phyloP scores from a whole-genome alignment of 139 green algal genomes.

The Tetraselmis striata region DNA sequence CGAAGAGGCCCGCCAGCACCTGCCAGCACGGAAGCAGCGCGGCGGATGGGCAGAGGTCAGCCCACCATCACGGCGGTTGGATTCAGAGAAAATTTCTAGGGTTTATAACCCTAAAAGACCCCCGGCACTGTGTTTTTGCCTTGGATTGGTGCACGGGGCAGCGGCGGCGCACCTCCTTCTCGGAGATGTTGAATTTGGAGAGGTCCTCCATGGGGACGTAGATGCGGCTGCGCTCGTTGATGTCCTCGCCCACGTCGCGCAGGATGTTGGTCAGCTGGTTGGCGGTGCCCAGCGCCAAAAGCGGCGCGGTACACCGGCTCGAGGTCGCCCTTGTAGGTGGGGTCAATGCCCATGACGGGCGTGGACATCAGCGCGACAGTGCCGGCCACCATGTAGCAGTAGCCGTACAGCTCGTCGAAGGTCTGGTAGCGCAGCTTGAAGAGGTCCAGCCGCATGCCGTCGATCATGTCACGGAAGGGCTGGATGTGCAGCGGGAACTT shows the following conservation, averaged over 20 bases:
- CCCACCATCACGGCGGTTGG: too few relatives aligned
- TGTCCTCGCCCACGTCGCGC: conserved; percentile 94
- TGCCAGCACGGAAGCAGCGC: conserved; percentile 22
- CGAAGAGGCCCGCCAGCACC: conserved; percentile 58
- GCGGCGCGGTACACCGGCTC: conserved; percentile 85
- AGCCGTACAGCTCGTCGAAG: conserved; percentile 99
- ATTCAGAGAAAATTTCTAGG: too few relatives aligned
- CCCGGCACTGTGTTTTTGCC: too few relatives aligned
- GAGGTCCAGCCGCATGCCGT: conserved; percentile 98
- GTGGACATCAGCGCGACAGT: conserved; percentile 95
- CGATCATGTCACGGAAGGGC: conserved; percentile 97
- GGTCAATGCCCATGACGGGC: conserved; percentile 94
- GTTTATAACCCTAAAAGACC: too few relatives aligned
- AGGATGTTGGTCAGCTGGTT: conserved; percentile 99
- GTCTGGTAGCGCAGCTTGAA: conserved; percentile 87
- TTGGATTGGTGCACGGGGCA: too few relatives aligned
- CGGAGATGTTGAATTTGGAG: conserved; percentile 70
- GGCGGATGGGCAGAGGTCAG: too few relatives aligned
- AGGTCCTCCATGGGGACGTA: conserved; percentile 95
- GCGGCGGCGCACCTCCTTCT: conserved; percentile 71
- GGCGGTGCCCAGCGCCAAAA: conserved; percentile 87
- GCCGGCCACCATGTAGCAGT: conserved; percentile 97
- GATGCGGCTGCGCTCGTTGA: conserved; percentile 75
- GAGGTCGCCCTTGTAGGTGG: conserved; percentile 72
- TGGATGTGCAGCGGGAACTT: conserved; percentile 93